Base-by-base conservation (phyloP, 176 grass and related monocot species). In the Musa troglodytarum region DNA sequence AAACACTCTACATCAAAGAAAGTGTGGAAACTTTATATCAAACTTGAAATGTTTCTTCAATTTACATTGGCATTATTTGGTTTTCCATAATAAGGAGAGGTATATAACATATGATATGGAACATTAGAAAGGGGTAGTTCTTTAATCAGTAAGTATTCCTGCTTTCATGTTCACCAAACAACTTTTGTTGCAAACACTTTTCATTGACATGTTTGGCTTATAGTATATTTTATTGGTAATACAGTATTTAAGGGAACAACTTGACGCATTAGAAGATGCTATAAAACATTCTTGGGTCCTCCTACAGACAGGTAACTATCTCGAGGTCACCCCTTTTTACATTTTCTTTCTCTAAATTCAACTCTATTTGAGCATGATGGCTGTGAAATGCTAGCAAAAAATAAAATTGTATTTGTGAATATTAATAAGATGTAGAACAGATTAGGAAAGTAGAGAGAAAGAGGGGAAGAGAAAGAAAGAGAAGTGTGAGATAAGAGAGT, bases 181-280 rank as follows among this genome's bases (percentile, higher is more conserved):
- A n/a, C n/a, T 61, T 59, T 19, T 19, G 7, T 61, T 9, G 3
- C 2, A 8, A 17, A n/a, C 15, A 21, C 79, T 77, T 71, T 73
- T 19, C 70, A 82, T 72, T 65, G 53, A 68, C 61, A 75, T 54
- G 29, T 70, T 79, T 83, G 19, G 10, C 7, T 54, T 24, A 53
- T 73, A 82, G 34, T 43, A 43, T 43, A 16, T 70, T 85, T 10
- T 22, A 57, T 29, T 83, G 80, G 76, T 88, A 29, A 49, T 77
- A 77, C 77, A 96, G 92, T 96, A 83, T 73, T 82, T 96, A 64
- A 84, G 89, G 63, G 80, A 96, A 65, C 86, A 96, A 83, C 89
- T 96, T 69, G 92, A 96, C 81, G 81, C 68, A 50, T 72, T 96
- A 74, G 89, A 96, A 84, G 89, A 92, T 71, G 71, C 80, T 65